Base-by-base conservation (phyloP, 106 monocot genomes). In the Phalaenopsis aphrodite region DNA sequence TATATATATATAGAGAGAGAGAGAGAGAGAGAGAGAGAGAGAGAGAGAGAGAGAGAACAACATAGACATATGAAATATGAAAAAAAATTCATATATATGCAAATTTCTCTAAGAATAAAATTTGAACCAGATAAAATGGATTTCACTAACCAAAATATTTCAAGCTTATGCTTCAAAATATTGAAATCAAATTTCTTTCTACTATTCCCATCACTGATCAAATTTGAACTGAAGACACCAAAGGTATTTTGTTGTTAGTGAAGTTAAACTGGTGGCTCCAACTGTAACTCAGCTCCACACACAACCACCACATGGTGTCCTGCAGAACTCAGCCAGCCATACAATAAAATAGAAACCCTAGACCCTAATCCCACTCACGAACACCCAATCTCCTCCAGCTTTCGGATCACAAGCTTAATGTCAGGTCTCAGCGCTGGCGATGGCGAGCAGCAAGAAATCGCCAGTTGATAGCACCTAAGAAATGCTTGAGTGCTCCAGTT, bases 361-460 rank as follows among this genome's bases (percentile, higher is more conserved):
- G 21, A 21, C 7, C 9, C 24, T 52, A 52, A 52, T 52, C n/a
- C 1, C 64, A 64, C 23, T 64, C 64, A 64, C 11, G 4, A 41
- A 21, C 71, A 12, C 71, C 74, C 74, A 74, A 74, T 43, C 42
- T 94, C 94, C 84, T 94, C 88, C 7, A 98, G 88, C 78, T 55
- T 87, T 79, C 82, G 56, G 30, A 94, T 41, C 21, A 94, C 75
- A 1, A 80, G 77, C 79, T 86, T 91, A 10, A 89, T 91, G 68
- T 92, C 87, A 4, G 98, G 98, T 83, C 98, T 94, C 80, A 92
- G 41, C 1, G 82, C 72, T 10, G 94, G 92, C 0, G 90, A 92
- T 45, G 94, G 92, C 19, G 90, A 94, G 78, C 98, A 94, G 77
- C 98, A 98, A 78, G 90, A 80, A 83, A 86, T 92, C 8, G 92